Base-by-base conservation (phyloP, 2,329 filamentous ascomycete species). In the Zopfia rhizophila region DNA sequence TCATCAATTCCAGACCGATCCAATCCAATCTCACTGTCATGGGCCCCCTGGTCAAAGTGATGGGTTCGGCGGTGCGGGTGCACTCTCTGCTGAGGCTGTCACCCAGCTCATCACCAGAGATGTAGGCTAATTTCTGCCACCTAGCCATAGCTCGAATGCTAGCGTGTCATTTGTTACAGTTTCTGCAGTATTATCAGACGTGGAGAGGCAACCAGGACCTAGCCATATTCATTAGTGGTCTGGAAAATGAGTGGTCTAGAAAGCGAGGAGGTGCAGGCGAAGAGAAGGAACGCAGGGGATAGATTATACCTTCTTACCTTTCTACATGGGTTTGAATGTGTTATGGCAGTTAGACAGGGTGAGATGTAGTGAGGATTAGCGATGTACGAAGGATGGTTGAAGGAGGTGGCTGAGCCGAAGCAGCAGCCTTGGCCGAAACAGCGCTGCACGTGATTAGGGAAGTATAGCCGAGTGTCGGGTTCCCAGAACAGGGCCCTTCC, bases 21-120 rank as follows among this genome's bases (percentile, higher is more conserved):
- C n/a, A n/a, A n/a, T n/a, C n/a, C n/a, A n/a, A n/a, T n/a, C n/a
- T n/a, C n/a, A n/a, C n/a, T n/a, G n/a, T n/a, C n/a, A n/a, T n/a
- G n/a, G n/a, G n/a, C n/a, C n/a, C n/a, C n/a, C n/a, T n/a, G n/a
- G n/a, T n/a, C n/a, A n/a, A n/a, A n/a, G 38, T 45, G 12, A 51
- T 43, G 12, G 29, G 49, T 49, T 53, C 37, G 49, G 49, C 40
- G 41, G 42, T 47, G 25, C 35, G 38, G 28, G 41, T 46, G 31
- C 33, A 45, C 39, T 52, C 39, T 52, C 40, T 48, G n/a, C n/a
- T n/a, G n/a, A 52, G 37, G 39, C 39, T 52, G 40, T 53, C 32
- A 48, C 38, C 42, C 37, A 45, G 38, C 49, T 45, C 37, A 28
- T 45, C 37, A 48, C 45, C 43, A 21, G 45, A 49, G 41, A 53